A percentile compares a stretch with the other conserved stretches of the same genome.
Conservation (phyloP, 2,329 filamentous ascomycete genomes). For the Zasmidium angulare region DNA sequence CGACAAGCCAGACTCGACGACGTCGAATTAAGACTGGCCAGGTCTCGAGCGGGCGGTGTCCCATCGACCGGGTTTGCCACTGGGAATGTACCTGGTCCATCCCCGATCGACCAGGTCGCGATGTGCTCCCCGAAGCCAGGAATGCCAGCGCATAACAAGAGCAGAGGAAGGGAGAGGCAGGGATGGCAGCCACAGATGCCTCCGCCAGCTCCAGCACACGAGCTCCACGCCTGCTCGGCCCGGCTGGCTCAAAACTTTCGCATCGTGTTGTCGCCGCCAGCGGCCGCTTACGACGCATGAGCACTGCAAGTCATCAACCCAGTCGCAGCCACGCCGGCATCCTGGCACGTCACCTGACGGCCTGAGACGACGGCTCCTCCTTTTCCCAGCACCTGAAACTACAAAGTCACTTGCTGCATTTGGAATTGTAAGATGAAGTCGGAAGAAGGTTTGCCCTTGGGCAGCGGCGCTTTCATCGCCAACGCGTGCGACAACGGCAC, state of each 20-base stretch:
- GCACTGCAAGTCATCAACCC: background rate
- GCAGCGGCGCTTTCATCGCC: background rate
- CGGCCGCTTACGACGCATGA: background rate
- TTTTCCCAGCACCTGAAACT: too few species aligned
- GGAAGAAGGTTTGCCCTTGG: background rate
- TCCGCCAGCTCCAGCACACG: too few species aligned
- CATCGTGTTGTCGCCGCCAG: background rate
- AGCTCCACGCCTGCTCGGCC: background rate
- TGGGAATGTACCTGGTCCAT: background rate
- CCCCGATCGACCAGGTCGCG: background rate
- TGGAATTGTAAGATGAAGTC: too few species aligned
- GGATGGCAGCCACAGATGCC: too few species aligned
- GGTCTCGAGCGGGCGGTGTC: background rate
- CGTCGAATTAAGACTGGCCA: background rate
- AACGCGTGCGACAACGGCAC: background rate
- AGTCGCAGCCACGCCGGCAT: background rate
- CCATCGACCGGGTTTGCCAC: background rate
- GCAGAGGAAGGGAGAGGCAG: background rate
- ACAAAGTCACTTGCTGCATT: too few species aligned
- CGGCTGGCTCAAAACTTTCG: background rate
- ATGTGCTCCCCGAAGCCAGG: background rate
- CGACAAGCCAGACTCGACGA: background rate
- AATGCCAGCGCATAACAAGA: background rate
- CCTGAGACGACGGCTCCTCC: background rate
- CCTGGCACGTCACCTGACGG: background rate